Conservation (phyloP, 1,139 yeast species). For the Saccharomyces hybrid region DNA sequence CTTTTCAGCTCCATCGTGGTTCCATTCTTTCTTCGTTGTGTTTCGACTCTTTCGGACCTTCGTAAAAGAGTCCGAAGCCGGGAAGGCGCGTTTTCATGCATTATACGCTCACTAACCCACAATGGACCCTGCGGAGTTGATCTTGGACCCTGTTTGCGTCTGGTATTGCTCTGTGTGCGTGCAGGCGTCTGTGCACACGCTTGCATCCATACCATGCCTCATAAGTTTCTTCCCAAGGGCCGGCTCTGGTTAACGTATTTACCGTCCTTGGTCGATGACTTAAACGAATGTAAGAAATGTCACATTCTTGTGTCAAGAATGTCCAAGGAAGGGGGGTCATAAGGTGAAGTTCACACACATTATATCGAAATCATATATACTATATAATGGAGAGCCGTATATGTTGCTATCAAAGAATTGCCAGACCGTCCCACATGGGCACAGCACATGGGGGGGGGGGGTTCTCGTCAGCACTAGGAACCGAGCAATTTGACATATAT, state of each 20-base stretch:
- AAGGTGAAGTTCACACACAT: background rate
- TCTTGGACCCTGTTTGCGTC: background rate
- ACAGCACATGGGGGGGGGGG: no score
- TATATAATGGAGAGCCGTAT: background rate
- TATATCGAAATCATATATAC: no score
- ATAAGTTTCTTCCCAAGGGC: no score
- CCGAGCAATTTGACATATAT: no score
- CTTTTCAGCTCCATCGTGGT: background rate
- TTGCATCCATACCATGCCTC: background rate
- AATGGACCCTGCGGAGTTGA: background rate
- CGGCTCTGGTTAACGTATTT: background rate
- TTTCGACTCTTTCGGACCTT: background rate
- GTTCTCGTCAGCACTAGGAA: no score
- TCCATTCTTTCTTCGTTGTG: background rate
- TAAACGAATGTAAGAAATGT: background rate
- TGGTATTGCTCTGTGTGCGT: background rate
- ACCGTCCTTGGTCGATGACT: background rate
- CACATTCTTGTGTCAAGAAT: background rate
- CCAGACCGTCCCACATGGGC: no score
- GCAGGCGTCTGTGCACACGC: background rate
- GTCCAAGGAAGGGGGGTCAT: background rate
- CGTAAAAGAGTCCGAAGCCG: slow-evolving; percentile 1
- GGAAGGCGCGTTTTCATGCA: background rate
- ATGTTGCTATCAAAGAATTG: background rate
- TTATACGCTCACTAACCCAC: background rate